Base-by-base conservation (phyloP, 345 rosid genomes). In the Eutrema japonicum region DNA sequence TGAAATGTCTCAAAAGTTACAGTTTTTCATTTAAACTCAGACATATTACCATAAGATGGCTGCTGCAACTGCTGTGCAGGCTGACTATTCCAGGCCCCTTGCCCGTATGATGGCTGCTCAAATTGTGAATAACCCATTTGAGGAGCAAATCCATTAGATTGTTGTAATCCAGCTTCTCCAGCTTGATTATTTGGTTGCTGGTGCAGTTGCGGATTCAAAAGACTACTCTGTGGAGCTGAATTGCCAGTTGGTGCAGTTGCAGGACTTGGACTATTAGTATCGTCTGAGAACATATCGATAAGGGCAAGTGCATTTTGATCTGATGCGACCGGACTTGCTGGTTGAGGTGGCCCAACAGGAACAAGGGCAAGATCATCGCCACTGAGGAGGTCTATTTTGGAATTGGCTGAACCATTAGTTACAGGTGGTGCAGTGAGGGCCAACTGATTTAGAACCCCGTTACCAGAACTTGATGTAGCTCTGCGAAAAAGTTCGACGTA, bases 341-440 rank as follows among this genome's bases (percentile, higher is more conserved):
- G 77, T 66, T 84, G 91, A 47, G 86, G 83, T 59, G 83, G 83
- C 63, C 84, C 92, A 55, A 89, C 82, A 77, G 95, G 87, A 80
- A 92, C 97, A 68, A 96, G 87, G 73, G 99, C 97, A 48, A 78
- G 78, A 41, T 72, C 78, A 80, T 96, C 99, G 35, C 99, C 99
- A 70, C 99, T 96, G 80, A 96, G 89, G 60, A 96, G 89, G 78
- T 96, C 99, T 67, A 92, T 79, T 79, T 88, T 96, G 52, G 91
- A 82, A 82, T 82, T 81, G 60, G 76, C 84, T 56, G 90, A 52
- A 72, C 96, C 92, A 76, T 86, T 89, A 66, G 85, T 64, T 75
- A 80, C 57, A 68, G 96, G 88, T 47, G 98, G 98, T 49, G 96
- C 96, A 51, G 98, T 90, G 70, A 92, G 96, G 48, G 83, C 72